Percentiles rank a stretch among this genome's conserved stretches.
Evolutionary conservation across 176 grass and related monocot genomes (phyloP).

Genomic region (Lolium multiflorum): DNA sequence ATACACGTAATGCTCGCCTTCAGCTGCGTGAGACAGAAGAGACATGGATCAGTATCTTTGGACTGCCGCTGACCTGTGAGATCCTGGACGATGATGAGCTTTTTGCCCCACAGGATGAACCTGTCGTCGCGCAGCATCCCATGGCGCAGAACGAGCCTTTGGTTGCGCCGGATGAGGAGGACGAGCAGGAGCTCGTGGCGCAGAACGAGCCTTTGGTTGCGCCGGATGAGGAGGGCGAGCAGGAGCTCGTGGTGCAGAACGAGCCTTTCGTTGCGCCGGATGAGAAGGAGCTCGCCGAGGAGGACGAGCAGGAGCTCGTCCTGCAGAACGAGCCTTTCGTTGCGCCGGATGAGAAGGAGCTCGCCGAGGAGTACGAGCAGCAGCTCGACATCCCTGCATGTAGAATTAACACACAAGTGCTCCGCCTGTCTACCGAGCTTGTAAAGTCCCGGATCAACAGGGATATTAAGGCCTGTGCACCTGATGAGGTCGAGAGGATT

Average conservation of each 20-base stretch:
- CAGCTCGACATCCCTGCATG: background rate
- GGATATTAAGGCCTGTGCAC: background rate
- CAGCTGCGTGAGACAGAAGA: background rate
- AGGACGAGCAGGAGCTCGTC: no score
- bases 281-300: no score
- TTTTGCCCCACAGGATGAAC: background rate
- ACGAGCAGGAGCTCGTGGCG: background rate
- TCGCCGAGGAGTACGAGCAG: background rate
- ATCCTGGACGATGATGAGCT: background rate
- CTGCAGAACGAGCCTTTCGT: no score
- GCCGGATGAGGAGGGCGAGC: background rate
- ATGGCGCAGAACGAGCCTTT: no score
- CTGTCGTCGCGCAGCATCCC: background rate
- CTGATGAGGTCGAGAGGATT: background rate
- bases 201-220: no score
- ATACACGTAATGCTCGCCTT: background rate
- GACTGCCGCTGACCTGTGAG: background rate
- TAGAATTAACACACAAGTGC: background rate
- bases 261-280: no score
- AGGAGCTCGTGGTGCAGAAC: background rate
- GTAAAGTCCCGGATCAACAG: no score
- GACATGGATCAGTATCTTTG: background rate
- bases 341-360: background rate
- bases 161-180: no score
- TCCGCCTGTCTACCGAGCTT: fast-evolving